A percentile compares a stretch with the other conserved stretches of the same genome.
Conservation (phyloP, 345 rosid species). For the Arabis alpina region DNA sequence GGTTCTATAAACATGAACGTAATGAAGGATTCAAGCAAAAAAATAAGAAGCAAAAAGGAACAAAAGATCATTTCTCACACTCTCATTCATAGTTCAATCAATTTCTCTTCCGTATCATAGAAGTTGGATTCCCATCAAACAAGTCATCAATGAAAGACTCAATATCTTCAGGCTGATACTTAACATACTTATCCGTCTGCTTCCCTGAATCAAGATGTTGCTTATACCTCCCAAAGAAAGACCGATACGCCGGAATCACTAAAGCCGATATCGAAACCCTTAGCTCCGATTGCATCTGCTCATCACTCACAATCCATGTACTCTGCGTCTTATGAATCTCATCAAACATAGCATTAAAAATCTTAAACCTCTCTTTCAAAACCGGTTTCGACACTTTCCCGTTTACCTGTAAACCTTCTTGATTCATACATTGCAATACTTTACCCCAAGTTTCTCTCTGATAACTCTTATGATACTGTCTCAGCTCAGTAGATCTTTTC, state of each 20-base stretch:
- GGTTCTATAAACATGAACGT: conserved; percentile 40
- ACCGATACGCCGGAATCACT: conserved; percentile 85
- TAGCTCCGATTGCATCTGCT: conserved; percentile 88
- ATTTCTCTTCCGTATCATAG: conserved; percentile 55
- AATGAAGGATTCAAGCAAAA: not conserved
- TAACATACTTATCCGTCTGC: conserved; percentile 74
- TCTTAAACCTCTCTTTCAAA: conserved; percentile 80
- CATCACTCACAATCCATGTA: conserved; percentile 86
- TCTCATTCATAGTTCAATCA: conserved; percentile 27
- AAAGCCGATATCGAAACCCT: conserved; percentile 78
- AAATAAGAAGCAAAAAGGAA: conserved; percentile 21
- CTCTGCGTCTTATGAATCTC: conserved; percentile 88
- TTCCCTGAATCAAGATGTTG: conserved; percentile 67
- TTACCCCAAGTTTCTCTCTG: conserved; percentile 87
- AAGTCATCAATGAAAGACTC: conserved; percentile 71
- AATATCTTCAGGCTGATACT: conserved; percentile 88
- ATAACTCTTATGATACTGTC: conserved; percentile 77
- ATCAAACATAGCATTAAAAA: conserved; percentile 74
- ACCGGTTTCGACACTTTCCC: conserved; percentile 71
- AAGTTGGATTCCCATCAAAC: conserved; percentile 71
- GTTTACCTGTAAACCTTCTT: conserved; percentile 65
- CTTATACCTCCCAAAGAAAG: conserved; percentile 73
- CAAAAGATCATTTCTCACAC: conserved; percentile 6
- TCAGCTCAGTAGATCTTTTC: conserved; percentile 67
- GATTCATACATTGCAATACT: conserved; percentile 62